These are phyloP conservation scores for Globisporangium uncinulatum DNA, from an alignment of 352 stramenopile genomes.

Conservation along the genomic window DNA sequence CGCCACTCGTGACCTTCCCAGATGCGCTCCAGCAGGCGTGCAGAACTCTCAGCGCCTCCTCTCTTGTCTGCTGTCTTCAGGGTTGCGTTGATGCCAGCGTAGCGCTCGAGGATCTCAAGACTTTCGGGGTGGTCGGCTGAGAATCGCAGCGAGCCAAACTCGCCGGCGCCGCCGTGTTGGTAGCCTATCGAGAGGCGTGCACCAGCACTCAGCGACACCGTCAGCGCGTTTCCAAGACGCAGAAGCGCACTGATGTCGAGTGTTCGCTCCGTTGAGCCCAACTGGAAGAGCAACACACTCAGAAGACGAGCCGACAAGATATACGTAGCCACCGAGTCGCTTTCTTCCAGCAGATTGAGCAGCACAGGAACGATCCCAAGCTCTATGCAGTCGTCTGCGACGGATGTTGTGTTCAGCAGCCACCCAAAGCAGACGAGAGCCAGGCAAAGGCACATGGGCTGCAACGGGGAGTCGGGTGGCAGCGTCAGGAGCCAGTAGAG, in stretches of 20 bases:
- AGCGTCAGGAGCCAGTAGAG: slow-evolving; percentile 5
- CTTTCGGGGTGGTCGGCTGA: slow-evolving; percentile 10
- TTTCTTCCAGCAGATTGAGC: slow-evolving; percentile 9
- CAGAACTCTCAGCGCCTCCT: no score
- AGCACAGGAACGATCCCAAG: slow-evolving; percentile 2
- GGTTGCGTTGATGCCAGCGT: background rate
- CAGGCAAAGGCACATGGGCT: slow-evolving; percentile 2
- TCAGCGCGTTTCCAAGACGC: slow-evolving; percentile 10
- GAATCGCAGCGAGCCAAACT: slow-evolving; percentile 1
- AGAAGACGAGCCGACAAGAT: slow-evolving; percentile 11
- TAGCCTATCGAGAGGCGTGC: slow-evolving; percentile 2
- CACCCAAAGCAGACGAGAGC: slow-evolving; percentile 9
- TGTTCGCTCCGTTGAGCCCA: background rate
- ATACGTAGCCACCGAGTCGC: background rate
- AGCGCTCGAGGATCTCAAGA: slow-evolving; percentile 6
- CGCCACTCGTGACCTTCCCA: slow-evolving; percentile 10
- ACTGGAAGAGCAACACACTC: slow-evolving; percentile 11
- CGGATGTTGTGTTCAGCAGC: slow-evolving; percentile 1
- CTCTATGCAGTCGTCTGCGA: slow-evolving; percentile 8
- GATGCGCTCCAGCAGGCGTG: background rate
- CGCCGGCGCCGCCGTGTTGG: background rate
- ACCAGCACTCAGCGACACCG: slow-evolving; percentile 4
- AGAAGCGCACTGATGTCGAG: slow-evolving; percentile 3
- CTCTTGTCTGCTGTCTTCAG: background rate
- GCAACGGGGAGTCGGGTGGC: slow-evolving; percentile 1